A percentile compares a stretch with the other conserved stretches of the same genome.
Evolutionary conservation across 1,284 basidiomycete genomes (phyloP).

Genomic region (Cerioporus squamosus): DNA sequence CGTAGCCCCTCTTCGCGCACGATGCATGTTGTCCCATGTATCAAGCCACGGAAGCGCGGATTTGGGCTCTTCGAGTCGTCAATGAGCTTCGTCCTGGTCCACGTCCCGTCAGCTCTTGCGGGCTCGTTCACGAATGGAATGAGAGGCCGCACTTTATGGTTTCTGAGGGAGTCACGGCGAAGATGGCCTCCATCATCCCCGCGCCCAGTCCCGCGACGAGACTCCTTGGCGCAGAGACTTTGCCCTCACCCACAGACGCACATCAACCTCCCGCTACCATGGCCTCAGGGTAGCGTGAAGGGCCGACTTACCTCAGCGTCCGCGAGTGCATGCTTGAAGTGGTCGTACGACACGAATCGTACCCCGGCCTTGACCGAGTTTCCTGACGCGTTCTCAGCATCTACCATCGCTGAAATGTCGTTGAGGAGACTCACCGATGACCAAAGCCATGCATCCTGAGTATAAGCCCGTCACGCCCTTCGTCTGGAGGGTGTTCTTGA

Average conservation of each 20-base stretch:
- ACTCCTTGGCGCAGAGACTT: slow-evolving; percentile 85
- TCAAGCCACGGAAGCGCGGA: slow-evolving; percentile 87
- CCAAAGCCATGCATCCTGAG: slow-evolving; percentile 84
- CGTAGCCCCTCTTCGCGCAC: slow-evolving; percentile 82
- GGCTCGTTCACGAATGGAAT: background rate
- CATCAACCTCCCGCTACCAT: slow-evolving; percentile 3
- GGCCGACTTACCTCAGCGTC: slow-evolving; percentile 72
- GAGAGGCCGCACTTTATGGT: slow-evolving; percentile 86
- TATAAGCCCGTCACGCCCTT: slow-evolving; percentile 83
- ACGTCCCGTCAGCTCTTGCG: background rate
- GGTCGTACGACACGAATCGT: slow-evolving; percentile 93
- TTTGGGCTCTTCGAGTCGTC: slow-evolving; percentile 88
- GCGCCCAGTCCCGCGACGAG: slow-evolving; percentile 92
- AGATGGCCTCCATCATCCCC: slow-evolving; percentile 92
- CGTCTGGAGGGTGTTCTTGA: slow-evolving; percentile 69
- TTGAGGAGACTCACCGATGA: slow-evolving; percentile 62
- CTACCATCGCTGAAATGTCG: background rate
- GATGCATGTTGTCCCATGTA: slow-evolving; percentile 87
- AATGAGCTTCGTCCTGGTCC: slow-evolving; percentile 92
- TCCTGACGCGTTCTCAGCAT: slow-evolving; percentile 20
- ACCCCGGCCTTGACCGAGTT: slow-evolving; percentile 94
- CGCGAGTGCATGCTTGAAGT: slow-evolving; percentile 86
- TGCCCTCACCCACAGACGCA: slow-evolving; percentile 62
- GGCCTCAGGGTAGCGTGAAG: background rate
- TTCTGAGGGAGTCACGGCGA: slow-evolving; percentile 97